Base-by-base conservation (phyloP, 2,329 filamentous ascomycete species). In the Phoma sp. region DNA sequence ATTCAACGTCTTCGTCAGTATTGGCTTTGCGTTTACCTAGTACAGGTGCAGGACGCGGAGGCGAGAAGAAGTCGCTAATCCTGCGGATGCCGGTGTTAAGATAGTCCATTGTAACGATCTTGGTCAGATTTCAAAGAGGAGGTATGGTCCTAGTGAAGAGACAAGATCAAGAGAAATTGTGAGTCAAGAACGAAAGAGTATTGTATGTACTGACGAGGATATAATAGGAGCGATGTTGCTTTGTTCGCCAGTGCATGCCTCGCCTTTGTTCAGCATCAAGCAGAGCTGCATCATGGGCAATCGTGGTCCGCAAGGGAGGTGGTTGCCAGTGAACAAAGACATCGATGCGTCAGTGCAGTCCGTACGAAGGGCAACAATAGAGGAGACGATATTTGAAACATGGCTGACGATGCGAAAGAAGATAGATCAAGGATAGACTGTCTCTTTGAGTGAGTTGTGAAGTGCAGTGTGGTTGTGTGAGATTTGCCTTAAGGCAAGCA, bases 301-400 rank as follows among this genome's bases (percentile, higher is more conserved):
- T 18, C n/a, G 4, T 3, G 5, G 5, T 38, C 28, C 9, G 28
- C 15, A 37, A 47, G 6, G 17, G 15, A 11, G n/a, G 40, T 10
- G 25, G 29, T 30, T 23, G 37, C 37, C 14, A 4, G 6, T n/a
- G n/a, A 29, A 47, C 32, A 53, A 53, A 42, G 42, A 11, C 32
- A 20, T 10, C 11, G 14, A 34, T 14, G n/a, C 15, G 5, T n/a
- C 2, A 20, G 21, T 12, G 15, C 4, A 42, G 17, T 7, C 15
- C 21, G 26, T 4, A 15, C 9, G 12, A 7, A 23, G 12, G n/a
- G n/a, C 25, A 23, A 38, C 21, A 47, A 20, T 30, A 14, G 12
- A 25, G 7, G 21, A 2, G 10, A 5, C 1, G 6, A 9, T 9
- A 15, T 7, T 11, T 26, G 39, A 39, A 45, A 42, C 39, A 42